Conservation (phyloP, 2,329 filamentous ascomycete genomes). For the Nemania serpens region DNA sequence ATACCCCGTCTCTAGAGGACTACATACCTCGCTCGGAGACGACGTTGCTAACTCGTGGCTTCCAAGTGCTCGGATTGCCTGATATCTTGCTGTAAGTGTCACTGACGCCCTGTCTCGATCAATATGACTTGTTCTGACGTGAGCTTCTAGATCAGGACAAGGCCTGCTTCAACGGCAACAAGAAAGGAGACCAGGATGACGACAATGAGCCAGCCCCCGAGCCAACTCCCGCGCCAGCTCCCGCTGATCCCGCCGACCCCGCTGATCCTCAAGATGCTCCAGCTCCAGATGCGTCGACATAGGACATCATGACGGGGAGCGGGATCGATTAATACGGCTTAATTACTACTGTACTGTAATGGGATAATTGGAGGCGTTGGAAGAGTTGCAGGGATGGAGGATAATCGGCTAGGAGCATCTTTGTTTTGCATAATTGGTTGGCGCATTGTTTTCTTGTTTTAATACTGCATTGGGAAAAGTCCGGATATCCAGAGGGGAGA, state of each 20-base stretch:
- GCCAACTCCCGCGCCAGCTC: not conserved
- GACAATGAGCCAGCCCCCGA: not conserved
- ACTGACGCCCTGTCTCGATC: not conserved
- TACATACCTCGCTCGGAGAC: not conserved
- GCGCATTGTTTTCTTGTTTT: conserved; percentile 13
- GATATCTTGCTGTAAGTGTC: conserved; percentile 18
- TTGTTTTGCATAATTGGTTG: conserved; percentile 9
- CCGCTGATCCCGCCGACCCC: not conserved
- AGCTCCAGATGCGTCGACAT: not conserved
- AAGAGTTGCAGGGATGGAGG: no score
- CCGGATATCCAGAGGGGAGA: not conserved
- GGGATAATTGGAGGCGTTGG: not conserved
- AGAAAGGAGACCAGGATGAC: not conserved
- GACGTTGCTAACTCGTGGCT: conserved; percentile 2
- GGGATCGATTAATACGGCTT: not conserved
- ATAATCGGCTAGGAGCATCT: not conserved
- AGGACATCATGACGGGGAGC: not conserved
- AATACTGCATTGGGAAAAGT: not conserved
- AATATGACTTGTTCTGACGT: not conserved
- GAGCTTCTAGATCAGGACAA: not conserved
- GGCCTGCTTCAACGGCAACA: not conserved
- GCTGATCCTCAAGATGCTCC: not conserved
- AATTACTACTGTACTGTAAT: not conserved
- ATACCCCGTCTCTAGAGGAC: no score
- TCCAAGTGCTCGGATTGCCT: conserved; percentile 14